Percentiles rank a stretch among this genome's conserved stretches.
Evolutionary conservation across 2,329 filamentous ascomycete species (phyloP).

Genomic region (Geosmithia putterillii): DNA sequence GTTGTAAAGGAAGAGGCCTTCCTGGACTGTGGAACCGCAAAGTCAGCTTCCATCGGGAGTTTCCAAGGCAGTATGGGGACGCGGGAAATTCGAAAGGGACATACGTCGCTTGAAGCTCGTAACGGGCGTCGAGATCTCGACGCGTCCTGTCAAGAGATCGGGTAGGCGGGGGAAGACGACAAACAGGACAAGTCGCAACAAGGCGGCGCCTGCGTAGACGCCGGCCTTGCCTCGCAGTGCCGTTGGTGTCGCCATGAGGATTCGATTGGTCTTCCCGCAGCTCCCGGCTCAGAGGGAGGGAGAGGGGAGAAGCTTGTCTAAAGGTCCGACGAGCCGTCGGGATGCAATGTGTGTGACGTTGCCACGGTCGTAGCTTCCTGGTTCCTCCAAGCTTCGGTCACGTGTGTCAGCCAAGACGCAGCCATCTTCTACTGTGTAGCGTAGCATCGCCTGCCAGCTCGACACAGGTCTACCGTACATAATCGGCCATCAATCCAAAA

Average conservation of each 20-base stretch:
- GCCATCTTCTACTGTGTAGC: too few species aligned
- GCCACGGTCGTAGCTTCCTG: too few species aligned
- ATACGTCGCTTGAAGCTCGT: conserved; percentile 95
- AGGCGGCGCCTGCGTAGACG: conserved; percentile 65
- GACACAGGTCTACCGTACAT: too few species aligned
- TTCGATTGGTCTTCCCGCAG: conserved; percentile 1
- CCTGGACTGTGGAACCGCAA: conserved; percentile 54
- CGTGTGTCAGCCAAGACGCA: too few species aligned
- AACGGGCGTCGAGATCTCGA: conserved; percentile 93
- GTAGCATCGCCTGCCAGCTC: too few species aligned
- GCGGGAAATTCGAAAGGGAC: conserved; percentile 15
- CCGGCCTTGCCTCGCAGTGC: conserved; percentile 27
- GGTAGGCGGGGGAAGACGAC: conserved; percentile 72
- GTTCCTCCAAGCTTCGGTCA: too few species aligned
- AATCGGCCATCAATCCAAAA: too few species aligned
- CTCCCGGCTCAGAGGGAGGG: not conserved
- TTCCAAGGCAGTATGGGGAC: not conserved
- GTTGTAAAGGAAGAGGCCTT: conserved; percentile 90
- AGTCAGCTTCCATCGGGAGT: not conserved
- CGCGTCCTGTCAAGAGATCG: conserved; percentile 74
- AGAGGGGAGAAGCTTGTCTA: not conserved
- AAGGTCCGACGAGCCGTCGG: not conserved
- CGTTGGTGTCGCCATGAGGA: conserved; percentile 24
- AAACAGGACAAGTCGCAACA: conserved; percentile 70
- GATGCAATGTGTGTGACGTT: not conserved